Percentiles rank a stretch among this genome's conserved stretches.
phyloP scores from a whole-genome alignment of 108 stramenopile genomes.

The Hondaea fermentalgiana region DNA sequence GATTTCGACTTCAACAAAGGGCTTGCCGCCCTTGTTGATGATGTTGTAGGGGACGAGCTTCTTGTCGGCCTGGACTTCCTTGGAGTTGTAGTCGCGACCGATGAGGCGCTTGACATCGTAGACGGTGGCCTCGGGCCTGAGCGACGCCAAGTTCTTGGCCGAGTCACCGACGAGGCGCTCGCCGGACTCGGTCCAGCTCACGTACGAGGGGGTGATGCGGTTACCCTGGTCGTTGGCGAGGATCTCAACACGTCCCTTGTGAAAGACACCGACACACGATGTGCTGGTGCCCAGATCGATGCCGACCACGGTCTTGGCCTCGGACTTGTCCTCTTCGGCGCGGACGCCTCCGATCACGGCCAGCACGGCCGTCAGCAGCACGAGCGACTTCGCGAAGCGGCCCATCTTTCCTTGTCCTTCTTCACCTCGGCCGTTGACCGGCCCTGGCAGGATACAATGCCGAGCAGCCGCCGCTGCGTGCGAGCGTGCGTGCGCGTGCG shows the following conservation, averaged over 20 bases:
- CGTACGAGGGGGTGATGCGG: slow-evolving; percentile 68
- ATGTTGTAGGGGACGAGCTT: slow-evolving; percentile 81
- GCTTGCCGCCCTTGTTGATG: slow-evolving; percentile 58
- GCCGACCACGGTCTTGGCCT: slow-evolving; percentile 21
- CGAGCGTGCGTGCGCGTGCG: too few relatives aligned
- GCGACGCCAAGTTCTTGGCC: slow-evolving; percentile 92
- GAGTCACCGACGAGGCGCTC: slow-evolving; percentile 88
- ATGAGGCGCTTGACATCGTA: slow-evolving; percentile 97
- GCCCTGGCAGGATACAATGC: too few relatives aligned
- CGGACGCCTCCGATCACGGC: slow-evolving; percentile 1
- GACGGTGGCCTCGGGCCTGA: slow-evolving; percentile 84
- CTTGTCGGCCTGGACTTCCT: slow-evolving; percentile 79
- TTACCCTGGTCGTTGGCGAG: slow-evolving; percentile 71
- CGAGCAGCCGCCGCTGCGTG: too few relatives aligned
- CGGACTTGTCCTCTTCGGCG: neutral
- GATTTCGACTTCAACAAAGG: slow-evolving; percentile 59
- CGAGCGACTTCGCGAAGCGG: neutral
- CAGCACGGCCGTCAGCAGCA: neutral
- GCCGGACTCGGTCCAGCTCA: slow-evolving; percentile 52
- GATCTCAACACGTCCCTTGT: slow-evolving; percentile 65
- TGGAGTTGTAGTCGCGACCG: slow-evolving; percentile 76
- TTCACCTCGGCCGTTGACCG: too few relatives aligned
- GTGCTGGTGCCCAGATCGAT: slow-evolving; percentile 45
- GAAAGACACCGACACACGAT: slow-evolving; percentile 65
- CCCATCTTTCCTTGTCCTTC: too few relatives aligned